phyloP scores from a whole-genome alignment of 495 filamentous ascomycete genomes.

The Penicillium daleae region DNA sequence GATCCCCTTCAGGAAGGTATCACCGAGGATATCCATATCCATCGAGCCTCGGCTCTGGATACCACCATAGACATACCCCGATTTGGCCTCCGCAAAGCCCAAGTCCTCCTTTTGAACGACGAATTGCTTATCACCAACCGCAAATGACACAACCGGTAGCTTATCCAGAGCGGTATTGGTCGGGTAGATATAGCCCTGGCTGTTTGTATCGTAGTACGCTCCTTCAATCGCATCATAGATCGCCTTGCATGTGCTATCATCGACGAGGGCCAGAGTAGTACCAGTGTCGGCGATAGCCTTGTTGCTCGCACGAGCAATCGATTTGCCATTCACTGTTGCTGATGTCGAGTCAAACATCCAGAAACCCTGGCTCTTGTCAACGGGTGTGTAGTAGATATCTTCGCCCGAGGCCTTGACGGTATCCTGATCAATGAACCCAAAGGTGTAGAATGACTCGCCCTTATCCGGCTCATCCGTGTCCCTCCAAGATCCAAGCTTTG shows the following conservation, averaged over 20 bases:
- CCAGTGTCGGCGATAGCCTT: slow-evolving; percentile 83
- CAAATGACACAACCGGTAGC: slow-evolving; percentile 70
- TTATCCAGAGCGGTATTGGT: slow-evolving; percentile 55
- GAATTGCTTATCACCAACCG: slow-evolving; percentile 68
- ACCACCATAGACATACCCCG: slow-evolving; percentile 69
- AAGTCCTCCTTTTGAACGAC: slow-evolving; percentile 73
- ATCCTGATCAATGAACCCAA: slow-evolving; percentile 74
- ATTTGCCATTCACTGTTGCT: slow-evolving; percentile 63
- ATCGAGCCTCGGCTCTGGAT: slow-evolving; percentile 72
- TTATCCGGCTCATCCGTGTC: slow-evolving; percentile 58
- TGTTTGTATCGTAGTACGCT: slow-evolving; percentile 60
- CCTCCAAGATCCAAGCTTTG: slow-evolving; percentile 67
- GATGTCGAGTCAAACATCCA: slow-evolving; percentile 70
- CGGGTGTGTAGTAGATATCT: slow-evolving; percentile 62
- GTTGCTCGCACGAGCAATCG: slow-evolving; percentile 60
- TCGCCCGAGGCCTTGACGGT: slow-evolving; percentile 58
- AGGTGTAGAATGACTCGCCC: slow-evolving; percentile 74
- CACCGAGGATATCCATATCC: slow-evolving; percentile 74
- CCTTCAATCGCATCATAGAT: slow-evolving; percentile 75
- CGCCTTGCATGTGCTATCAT: slow-evolving; percentile 65
- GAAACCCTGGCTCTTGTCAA: slow-evolving; percentile 73
- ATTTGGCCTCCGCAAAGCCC: slow-evolving; percentile 63
- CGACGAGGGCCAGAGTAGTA: slow-evolving; percentile 71
- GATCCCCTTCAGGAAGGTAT: slow-evolving; percentile 74
- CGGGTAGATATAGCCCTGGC: slow-evolving; percentile 74